phyloP scores from a whole-genome alignment of 2,329 filamentous ascomycete genomes.

The Fusarium brevicatenulatum region DNA sequence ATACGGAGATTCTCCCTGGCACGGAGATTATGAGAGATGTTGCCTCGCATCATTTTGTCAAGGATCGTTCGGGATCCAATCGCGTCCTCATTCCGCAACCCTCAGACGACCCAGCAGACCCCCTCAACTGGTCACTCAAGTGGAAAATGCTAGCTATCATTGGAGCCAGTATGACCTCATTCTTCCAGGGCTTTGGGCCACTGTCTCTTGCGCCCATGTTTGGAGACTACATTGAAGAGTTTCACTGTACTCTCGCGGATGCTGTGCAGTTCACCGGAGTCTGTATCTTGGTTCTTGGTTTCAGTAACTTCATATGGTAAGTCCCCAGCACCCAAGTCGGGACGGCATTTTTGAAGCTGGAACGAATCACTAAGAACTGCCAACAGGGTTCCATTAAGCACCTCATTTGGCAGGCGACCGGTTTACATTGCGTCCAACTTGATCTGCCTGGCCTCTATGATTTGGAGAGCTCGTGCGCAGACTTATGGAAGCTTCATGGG shows the following conservation, averaged over 20 bases:
- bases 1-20: not conserved
- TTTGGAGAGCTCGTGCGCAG: not conserved
- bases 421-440: not conserved
- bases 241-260: not conserved
- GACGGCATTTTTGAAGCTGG: fast-evolving
- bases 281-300: not conserved
- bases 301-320: not conserved
- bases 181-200: not conserved
- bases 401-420: not conserved
- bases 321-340: not conserved
- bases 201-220: not conserved
- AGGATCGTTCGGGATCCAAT: not conserved
- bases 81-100: not conserved
- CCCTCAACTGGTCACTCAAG: not conserved
- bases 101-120: not conserved
- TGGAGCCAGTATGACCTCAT: not conserved
- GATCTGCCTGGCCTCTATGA: not conserved
- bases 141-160: not conserved
- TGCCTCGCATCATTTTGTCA: not conserved
- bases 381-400: not conserved
- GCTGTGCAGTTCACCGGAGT: not conserved
- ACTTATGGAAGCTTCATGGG: not conserved
- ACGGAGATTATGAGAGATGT: not conserved
- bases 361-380: not conserved
- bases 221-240: not conserved